Base-by-base conservation (phyloP, 306 rosid genomes). In the Cicer arietinum region DNA sequence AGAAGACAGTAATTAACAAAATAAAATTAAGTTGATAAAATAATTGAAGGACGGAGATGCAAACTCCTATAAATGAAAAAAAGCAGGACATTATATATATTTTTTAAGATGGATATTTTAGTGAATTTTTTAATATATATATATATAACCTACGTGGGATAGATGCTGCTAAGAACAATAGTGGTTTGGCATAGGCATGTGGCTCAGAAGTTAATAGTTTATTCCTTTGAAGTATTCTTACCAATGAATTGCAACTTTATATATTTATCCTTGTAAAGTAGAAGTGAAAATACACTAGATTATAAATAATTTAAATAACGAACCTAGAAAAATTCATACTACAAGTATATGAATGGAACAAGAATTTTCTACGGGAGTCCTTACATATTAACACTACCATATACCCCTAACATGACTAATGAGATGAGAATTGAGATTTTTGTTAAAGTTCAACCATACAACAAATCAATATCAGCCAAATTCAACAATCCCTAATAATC, bases 351-450 rank as follows among this genome's bases (percentile, higher is more conserved):
- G 60, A 65, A 65, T 42, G 77, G 60, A 78, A 40, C 48, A 75
- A 79, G 79, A 82, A 82, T 82, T 68, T 71, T 56, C 80, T 60
- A 52, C 68, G 1, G 4, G 58, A 30, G 6, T 47, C 63, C 80
- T 46, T 71, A 54, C 70, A 67, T 61, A 75, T 62, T n/a, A 69
- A 74, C 79, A 77, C 53, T 35, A 72, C 25, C 40, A 39, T 40
- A 65, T 48, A 47, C 63, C 11, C 61, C 75, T 77, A 77, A 39
- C 42, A 51, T 47, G 62, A 62, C 6, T 35, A 18, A 22, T 44
- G 16, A 51, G 18, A 48, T 17, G 53, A 74, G 73, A 57, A 12
- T 42, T 11, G 67, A 80, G 72, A 74, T 10, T 41, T 61, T 25
- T 20, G 39, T 65, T 10, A 18, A 42, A 41, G 8, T 42, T 65